Percentiles rank a stretch among this genome's conserved stretches.
Evolutionary conservation across 192 early-diverging fungal species (phyloP).

Genomic region (Cetraspora pellucida): DNA sequence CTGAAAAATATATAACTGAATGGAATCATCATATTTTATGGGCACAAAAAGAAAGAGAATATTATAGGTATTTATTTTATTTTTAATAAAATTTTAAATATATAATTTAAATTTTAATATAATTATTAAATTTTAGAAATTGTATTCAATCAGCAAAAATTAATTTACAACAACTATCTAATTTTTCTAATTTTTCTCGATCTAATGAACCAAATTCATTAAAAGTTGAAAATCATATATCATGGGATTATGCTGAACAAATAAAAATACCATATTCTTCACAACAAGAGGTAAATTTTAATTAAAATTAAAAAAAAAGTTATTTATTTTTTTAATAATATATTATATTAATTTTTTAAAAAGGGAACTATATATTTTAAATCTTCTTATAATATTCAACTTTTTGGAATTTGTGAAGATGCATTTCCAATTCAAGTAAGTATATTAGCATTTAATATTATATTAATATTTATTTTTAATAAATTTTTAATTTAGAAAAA

Average conservation of each 20-base stretch:
- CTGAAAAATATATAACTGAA: background rate
- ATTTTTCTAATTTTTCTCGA: background rate
- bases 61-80: slow-evolving; percentile 3
- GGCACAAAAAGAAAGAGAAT: slow-evolving; percentile 11
- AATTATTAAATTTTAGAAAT: background rate
- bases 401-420: slow-evolving; percentile 2
- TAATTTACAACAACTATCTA: background rate
- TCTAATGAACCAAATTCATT: slow-evolving; percentile 1
- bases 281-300: slow-evolving; percentile 2
- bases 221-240: slow-evolving; percentile 4
- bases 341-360: background rate
- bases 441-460: slow-evolving; percentile 5
- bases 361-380: background rate
- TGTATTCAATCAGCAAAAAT: background rate
- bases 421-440: background rate
- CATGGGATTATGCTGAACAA: slow-evolving; percentile 8
- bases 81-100: background rate
- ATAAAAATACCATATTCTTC: background rate
- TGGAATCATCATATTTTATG: background rate
- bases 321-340: background rate
- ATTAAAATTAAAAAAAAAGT: background rate
- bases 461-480: background rate
- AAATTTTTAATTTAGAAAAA: background rate
- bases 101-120: background rate
- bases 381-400: slow-evolving; percentile 4